Evolutionary conservation across 2,329 filamentous ascomycete species (phyloP), one percentile per base, ranked within the genome.

Genomic region (Cladosporium phlei): DNA sequence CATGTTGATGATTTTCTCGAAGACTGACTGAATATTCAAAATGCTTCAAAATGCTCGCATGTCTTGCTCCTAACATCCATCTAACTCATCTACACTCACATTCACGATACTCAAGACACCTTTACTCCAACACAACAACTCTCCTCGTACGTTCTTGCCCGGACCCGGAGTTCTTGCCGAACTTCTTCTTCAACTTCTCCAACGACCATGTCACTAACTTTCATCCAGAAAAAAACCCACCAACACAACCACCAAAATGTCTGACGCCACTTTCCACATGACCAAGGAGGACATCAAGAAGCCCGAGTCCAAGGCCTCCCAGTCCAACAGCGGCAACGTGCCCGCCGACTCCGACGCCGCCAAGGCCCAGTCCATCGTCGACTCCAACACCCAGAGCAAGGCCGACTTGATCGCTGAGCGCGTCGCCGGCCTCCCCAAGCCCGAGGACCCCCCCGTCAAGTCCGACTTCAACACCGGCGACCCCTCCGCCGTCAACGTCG

Each of bases 401-500:
- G 64, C 72, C 54, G 72, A 83, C 46, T 72, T 84, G 66, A 84
- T 90, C 62, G 78, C 82, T 43, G 69, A 85, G 66, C 75, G 75
- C 60, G 76, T 83, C 69, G 69, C 81, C 65, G 88, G 88, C 68
- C 81, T 94, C 24, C 85, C 86, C 42, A 79, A 90, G 40, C 88
- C 87, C 14, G 86, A 91, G 2, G 75, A 90, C 55, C 87, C 87
- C 17, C 85, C 86, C 1, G 71, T 69, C n/a, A 70, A 80, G n/a
- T 85, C 85, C 4, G 86, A 93, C 73, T 89, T 82, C 76, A 82
- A 90, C 64, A 87, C 83, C 0, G 73, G 77, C 40, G 85, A 91
- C 59, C 75, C 75, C 24, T 70, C 78, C 52, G 86, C 71, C 47
- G 81, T 86, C 61, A 85, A 87, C 61, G 80, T 86, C 38, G 84